phyloP scores from a whole-genome alignment of 2,329 filamentous ascomycete species.

The Colletotrichum echinochloae region DNA sequence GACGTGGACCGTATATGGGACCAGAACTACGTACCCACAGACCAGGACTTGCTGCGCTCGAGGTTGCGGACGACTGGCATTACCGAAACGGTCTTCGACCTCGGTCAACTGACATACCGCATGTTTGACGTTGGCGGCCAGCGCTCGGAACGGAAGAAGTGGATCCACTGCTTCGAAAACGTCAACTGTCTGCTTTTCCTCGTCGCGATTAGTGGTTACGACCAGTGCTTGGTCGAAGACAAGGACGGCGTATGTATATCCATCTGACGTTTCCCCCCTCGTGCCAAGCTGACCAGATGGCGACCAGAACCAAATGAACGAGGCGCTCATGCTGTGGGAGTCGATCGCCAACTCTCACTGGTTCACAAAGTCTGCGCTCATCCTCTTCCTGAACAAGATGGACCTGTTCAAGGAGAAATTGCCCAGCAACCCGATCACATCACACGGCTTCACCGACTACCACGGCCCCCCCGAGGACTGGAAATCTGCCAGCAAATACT shows the following conservation, averaged over 20 bases:
- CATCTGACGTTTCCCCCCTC: background rate
- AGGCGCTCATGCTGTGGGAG: conserved; percentile 88
- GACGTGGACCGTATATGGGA: conserved; percentile 81
- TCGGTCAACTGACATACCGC: conserved; percentile 91
- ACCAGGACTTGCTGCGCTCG: conserved; percentile 94
- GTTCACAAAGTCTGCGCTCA: conserved; percentile 85
- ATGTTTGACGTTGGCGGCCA: conserved; percentile 98
- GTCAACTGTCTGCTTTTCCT: conserved; percentile 93
- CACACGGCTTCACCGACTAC: conserved; percentile 83
- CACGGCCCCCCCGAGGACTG: conserved; percentile 77
- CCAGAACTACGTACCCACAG: conserved; percentile 85
- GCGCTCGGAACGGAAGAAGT: conserved; percentile 94
- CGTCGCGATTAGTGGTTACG: conserved; percentile 95
- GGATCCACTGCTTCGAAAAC: conserved; percentile 97
- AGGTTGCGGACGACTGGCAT: conserved; percentile 94
- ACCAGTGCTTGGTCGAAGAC: conserved; percentile 95
- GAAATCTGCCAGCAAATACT: conserved; percentile 82
- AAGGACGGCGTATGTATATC: conserved; percentile 83
- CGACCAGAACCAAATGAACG: conserved; percentile 87
- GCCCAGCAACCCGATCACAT: conserved; percentile 74
- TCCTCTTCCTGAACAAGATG: conserved; percentile 90
- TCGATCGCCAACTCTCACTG: conserved; percentile 88
- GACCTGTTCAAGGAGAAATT: conserved; percentile 87
- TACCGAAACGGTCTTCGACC: conserved; percentile 92
- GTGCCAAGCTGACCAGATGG: conserved; percentile 40